Evolutionary conservation across 169 alveolate species (phyloP), one percentile per base, ranked within the genome.

Genomic region (Ichthyophthirius multifiliis): DNA sequence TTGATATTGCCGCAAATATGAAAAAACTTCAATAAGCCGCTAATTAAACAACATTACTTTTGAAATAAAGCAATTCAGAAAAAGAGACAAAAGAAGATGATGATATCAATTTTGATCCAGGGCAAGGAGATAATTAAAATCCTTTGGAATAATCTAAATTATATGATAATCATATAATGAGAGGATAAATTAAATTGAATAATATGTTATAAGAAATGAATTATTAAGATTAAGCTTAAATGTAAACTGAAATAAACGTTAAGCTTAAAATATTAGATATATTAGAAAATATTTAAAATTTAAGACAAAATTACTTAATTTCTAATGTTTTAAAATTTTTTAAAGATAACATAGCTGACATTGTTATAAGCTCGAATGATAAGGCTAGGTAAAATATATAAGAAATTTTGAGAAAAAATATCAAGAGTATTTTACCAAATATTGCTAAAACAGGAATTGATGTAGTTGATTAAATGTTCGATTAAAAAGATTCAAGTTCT

Each of bases 191-290:
- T 13, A 71, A 48, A 48, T 27, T 81, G 30, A 44, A 74, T 6
- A 39, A 43, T 7, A 0, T 23, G 5, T 37, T 81, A 13, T 45
- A 81, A 81, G 47, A 55, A 27, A 39, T 81, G 20, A 71, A 67
- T 31, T 81, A 44, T 41, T 20, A 47, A 10, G 82, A 81, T 37
- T 71, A 75, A 13, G 41, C 27, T 15, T 31, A 15, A 6, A 23
- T 47, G n/a, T 46, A 73, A 55, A 81, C 62, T 27, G 86, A 81
- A 55, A 47, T 73, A 2, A 35, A 81, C 39, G 41, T 81, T 4
- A 81, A 81, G 31, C 65, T 81, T 5, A 81, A 81, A 44, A 43
- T 81, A 15, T 73, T 76, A n/a, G 82, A 81, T 20, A 18, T 81
- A 5, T 30, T 81, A 20, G 82, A 81, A 27, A 48, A 81, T 39